Evolutionary conservation across 768 basidiomycete species (phyloP), one percentile per base, ranked within the genome.

Genomic region (Coprinopsis strossmayeri): DNA sequence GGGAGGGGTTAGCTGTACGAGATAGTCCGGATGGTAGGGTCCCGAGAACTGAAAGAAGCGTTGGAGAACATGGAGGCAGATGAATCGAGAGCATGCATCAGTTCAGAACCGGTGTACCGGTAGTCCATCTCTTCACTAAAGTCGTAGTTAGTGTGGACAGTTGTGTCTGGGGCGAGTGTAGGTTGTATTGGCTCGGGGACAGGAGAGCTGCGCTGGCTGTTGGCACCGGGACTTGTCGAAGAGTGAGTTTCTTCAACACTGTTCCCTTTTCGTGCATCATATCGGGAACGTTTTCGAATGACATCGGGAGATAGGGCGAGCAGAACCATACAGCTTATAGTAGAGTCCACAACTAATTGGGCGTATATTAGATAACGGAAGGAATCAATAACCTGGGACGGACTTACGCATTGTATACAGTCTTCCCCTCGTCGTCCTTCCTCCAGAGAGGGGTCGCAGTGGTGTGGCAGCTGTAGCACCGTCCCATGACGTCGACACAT

Each of bases 381-480:
- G 46, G 34, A 52, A 28, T 47, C 20, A 20, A 48, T 23, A 35
- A 32, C 30, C 37, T 26, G n/a, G 45, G 49, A 32, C 30, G 15
- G 23, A 79, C 84, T 64, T 63, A 91, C 84, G 90, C 89, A 58
- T 91, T 91, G 70, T 90, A 91, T 34, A 91, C 87, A 0, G 89
- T 91, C 71, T 88, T 88, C 47, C 89, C 89, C 65, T 91, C 90
- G 57, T 91, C 88, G 57, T 91, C 90, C 66, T 91, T 91, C 53
- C 89, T 77, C 89, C 89, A 91, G 34, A 91, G 77, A 11, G 90
- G 90, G 3, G 89, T 91, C 12, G 88, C 87, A 2, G 87, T 91
- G 20, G 90, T 91, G 59, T 90, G 85, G 69, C 89, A 91, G 59
- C 91, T 91, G 67, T 84, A 89, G 69, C 89, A 92, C 71, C 90